phyloP scores from a whole-genome alignment of 495 filamentous ascomycete species.

The Lasiosphaeriaceae sp. region DNA sequence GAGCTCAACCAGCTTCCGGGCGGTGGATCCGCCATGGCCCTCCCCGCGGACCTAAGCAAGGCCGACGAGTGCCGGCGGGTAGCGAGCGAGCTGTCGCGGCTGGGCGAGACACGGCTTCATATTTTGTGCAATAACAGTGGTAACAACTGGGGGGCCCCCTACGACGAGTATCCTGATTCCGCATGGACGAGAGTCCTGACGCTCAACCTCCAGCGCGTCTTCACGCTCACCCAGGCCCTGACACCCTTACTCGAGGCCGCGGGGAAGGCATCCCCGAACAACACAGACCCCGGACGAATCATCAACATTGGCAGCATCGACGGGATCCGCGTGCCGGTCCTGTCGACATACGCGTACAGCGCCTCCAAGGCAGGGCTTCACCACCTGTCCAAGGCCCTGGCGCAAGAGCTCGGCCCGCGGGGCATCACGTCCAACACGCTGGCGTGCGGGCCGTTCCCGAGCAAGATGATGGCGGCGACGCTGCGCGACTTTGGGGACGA shows the following conservation, averaged over 20 bases:
- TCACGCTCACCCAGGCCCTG: constrained; percentile 69
- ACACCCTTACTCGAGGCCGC: constrained; percentile 66
- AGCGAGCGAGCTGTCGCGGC: constrained; percentile 55
- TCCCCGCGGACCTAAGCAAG: constrained; percentile 35
- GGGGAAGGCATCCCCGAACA: constrained; percentile 29
- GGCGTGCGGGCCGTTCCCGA: constrained; percentile 77
- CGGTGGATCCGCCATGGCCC: constrained; percentile 27
- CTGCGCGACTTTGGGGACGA: constrained; percentile 56
- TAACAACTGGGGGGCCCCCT: constrained; percentile 70
- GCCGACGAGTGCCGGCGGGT: constrained; percentile 55
- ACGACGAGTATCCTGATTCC: constrained; percentile 64
- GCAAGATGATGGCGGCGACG: constrained; percentile 79
- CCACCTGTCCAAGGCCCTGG: constrained; percentile 68
- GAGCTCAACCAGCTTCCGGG: constrained; percentile 22
- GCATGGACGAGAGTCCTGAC: constrained; percentile 75
- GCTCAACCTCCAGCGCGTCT: constrained; percentile 76
- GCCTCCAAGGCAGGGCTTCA: constrained; percentile 73
- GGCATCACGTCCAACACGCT: constrained; percentile 56
- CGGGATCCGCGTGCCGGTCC: constrained; percentile 63
- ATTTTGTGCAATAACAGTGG: constrained; percentile 81
- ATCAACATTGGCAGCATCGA: constrained; percentile 78
- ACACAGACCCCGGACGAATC: constrained; percentile 52
- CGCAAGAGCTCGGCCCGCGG: constrained; percentile 63
- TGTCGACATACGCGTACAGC: constrained; percentile 74
- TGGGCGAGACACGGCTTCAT: constrained; percentile 64